phyloP scores from a whole-genome alignment of 495 filamentous ascomycete genomes.

The Neurospora cerealis region DNA sequence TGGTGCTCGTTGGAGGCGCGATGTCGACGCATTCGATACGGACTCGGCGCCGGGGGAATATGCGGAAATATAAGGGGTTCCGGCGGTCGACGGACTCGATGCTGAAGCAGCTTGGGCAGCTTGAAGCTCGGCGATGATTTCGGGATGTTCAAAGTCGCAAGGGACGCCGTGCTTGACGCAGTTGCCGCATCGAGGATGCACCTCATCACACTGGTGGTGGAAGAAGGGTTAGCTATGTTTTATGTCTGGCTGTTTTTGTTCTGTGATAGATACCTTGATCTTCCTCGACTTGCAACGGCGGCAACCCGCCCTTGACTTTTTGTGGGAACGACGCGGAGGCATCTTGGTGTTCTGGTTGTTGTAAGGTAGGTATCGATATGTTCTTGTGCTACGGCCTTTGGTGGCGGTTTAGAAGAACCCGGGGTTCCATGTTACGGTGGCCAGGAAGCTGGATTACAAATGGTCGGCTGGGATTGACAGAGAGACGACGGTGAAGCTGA shows the following conservation, averaged over 20 bases:
- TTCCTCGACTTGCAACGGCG: conserved; percentile 51
- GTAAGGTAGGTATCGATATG: background rate
- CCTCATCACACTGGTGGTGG: conserved; percentile 46
- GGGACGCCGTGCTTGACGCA: conserved; percentile 53
- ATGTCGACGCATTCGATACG: conserved; percentile 20
- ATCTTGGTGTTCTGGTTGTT: conserved; percentile 15
- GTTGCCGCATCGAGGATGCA: conserved; percentile 51
- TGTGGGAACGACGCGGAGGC: conserved; percentile 52
- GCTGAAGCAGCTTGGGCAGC: conserved; percentile 10
- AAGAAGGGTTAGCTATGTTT: background rate
- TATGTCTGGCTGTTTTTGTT: background rate
- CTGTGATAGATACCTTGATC: conserved; percentile 42
- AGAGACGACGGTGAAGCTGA: background rate
- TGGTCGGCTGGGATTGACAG: background rate
- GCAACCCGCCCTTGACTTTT: conserved; percentile 53
- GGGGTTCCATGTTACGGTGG: conserved; percentile 9
- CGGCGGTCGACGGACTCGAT: conserved; percentile 8
- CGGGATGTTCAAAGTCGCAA: conserved; percentile 49
- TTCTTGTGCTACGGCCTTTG: conserved; percentile 11
- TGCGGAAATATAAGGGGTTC: conserved; percentile 20
- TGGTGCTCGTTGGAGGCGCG: conserved; percentile 23
- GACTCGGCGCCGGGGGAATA: conserved; percentile 10
- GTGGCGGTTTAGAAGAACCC: conserved; percentile 5
- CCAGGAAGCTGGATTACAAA: background rate
- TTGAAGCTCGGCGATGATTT: conserved; percentile 26